phyloP scores from a whole-genome alignment of 305 asterid species.

The Fraxinus nigra region DNA sequence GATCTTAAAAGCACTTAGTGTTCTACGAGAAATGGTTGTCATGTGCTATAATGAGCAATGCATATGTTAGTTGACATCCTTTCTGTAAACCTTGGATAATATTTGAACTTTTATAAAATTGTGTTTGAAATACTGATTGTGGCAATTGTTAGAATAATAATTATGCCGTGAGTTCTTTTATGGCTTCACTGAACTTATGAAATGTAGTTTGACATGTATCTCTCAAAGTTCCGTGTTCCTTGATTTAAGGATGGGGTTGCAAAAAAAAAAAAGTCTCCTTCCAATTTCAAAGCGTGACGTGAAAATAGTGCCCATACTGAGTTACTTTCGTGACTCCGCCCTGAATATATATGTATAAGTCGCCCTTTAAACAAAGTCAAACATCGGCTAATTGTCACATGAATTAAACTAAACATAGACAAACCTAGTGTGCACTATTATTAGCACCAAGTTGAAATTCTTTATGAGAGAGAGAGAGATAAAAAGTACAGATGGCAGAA shows the following conservation, averaged over 20 bases:
- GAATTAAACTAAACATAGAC: background rate
- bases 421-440: background rate
- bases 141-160: background rate
- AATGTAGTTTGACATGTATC: background rate
- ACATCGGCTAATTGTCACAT: background rate
- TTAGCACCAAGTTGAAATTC: background rate
- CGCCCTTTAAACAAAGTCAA: background rate
- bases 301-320: slow-evolving; percentile 33
- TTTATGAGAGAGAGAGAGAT: background rate
- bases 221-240: slow-evolving; percentile 9
- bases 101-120: no score
- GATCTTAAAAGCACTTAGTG: background rate
- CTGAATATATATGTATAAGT: no score
- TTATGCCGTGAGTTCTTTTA: background rate
- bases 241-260: slow-evolving; percentile 47
- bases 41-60: background rate
- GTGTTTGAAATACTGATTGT: background rate
- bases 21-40: background rate
- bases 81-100: background rate
- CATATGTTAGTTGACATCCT: background rate
- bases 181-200: background rate
- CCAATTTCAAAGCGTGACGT: slow-evolving; percentile 72
- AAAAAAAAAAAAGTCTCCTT: slow-evolving; percentile 39
- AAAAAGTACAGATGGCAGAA: background rate
- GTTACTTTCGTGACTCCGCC: no score